These are phyloP conservation scores for Lasiodiplodia gonubiensis DNA, from an alignment of 2,329 filamentous ascomycete genomes.

Conservation along the genomic window DNA sequence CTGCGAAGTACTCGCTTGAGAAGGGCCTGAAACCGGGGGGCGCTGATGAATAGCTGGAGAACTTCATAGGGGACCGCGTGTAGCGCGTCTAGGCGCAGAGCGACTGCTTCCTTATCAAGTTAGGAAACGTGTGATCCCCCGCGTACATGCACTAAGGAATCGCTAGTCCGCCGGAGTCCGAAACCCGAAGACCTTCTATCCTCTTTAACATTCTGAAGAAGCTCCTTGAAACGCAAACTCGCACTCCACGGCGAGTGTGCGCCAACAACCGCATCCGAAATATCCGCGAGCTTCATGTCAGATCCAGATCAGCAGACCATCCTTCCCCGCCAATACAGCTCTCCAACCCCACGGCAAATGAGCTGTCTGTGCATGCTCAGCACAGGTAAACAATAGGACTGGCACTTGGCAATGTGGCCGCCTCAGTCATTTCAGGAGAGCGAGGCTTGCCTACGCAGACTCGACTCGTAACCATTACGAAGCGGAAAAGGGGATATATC, in stretches of 20 bases:
- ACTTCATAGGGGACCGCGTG: not conserved
- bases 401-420: not conserved
- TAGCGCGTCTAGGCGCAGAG: not conserved
- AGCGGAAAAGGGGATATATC: not conserved
- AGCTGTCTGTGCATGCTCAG: not conserved
- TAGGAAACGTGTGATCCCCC: not conserved
- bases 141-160: not conserved
- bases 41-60: not conserved
- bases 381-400: not conserved
- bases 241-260: not conserved
- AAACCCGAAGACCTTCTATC: not conserved
- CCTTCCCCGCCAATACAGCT: not conserved
- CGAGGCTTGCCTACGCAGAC: not conserved
- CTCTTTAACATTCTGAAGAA: not conserved
- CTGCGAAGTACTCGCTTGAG: not conserved
- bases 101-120: not conserved
- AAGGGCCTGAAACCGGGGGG: too few relatives aligned
- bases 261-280: not conserved
- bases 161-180: not conserved
- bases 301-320: not conserved
- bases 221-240: not conserved
- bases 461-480: not conserved
- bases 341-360: not conserved
- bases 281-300: not conserved
- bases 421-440: not conserved